phyloP scores from a whole-genome alignment of 2,329 filamentous ascomycete species.

The Botryotinia calthae region DNA sequence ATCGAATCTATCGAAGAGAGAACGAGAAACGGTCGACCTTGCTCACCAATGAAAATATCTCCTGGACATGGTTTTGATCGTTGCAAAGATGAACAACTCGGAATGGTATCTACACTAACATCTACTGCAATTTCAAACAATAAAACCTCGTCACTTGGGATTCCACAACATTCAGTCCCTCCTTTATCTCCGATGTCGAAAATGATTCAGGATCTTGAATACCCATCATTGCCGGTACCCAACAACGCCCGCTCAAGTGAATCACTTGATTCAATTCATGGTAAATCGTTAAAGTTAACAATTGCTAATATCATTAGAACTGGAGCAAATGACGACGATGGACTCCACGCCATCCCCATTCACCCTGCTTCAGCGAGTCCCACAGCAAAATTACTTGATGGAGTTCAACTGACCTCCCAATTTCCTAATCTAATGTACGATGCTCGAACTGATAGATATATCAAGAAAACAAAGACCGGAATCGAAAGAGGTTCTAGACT shows the following conservation, averaged over 20 bases:
- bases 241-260: neutral
- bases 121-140: neutral
- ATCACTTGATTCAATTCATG: neutral
- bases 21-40: neutral
- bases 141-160: neutral
- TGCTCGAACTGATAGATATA: neutral
- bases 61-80: no score
- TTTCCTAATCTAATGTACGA: conserved; percentile 1
- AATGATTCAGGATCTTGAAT: neutral
- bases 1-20: neutral
- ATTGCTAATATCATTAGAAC: neutral
- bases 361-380: neutral
- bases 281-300: neutral
- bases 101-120: neutral
- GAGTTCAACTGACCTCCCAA: neutral
- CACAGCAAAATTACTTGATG: neutral
- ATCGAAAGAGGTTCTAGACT: neutral
- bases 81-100: neutral
- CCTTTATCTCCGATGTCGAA: neutral
- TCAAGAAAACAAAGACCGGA: neutral
- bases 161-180: no score
- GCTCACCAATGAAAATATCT: neutral
- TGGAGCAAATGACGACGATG: neutral
- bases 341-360: neutral
- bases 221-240: neutral